Percentiles rank a stretch among this genome's conserved stretches.
phyloP scores from a whole-genome alignment of 805 yeast genomes.

The Wickerhamomyces kurtzmanii region DNA sequence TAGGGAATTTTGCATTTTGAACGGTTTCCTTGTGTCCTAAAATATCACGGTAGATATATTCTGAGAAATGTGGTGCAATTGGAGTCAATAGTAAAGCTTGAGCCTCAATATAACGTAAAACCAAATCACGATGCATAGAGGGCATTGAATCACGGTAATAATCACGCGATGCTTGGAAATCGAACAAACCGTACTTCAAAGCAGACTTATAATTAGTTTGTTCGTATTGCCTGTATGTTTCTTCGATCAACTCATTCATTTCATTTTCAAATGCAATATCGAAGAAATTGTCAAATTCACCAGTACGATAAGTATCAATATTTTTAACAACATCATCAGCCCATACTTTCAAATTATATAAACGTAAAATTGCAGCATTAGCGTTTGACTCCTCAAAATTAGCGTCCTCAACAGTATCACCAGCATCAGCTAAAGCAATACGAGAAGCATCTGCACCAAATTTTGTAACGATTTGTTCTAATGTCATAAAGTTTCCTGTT shows the following conservation, averaged over 20 bases:
- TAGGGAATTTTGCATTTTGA: conserved; percentile 75
- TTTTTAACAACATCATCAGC: conserved; percentile 63
- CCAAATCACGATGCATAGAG: conserved; percentile 77
- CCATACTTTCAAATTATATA: conserved; percentile 92
- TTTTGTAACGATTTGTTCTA: conserved; percentile 74
- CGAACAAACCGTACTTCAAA: conserved; percentile 84
- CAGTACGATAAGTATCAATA: conserved; percentile 43
- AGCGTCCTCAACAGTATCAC: conserved; percentile 96
- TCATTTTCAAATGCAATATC: conserved; percentile 91
- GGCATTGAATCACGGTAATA: conserved; percentile 76
- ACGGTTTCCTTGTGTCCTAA: conserved; percentile 57
- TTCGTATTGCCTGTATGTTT: conserved; percentile 61
- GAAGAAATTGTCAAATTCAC: conserved; percentile 50
- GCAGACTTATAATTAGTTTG: conserved; percentile 80
- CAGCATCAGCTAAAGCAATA: conserved; percentile 97
- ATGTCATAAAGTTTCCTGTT: conserved; percentile 93
- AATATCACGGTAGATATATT: conserved; percentile 78
- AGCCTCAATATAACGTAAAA: conserved; percentile 71
- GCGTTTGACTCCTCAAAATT: conserved; percentile 95
- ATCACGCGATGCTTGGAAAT: conserved; percentile 91
- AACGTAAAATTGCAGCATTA: conserved; percentile 92
- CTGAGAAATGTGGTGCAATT: conserved; percentile 93
- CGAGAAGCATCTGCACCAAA: conserved; percentile 97
- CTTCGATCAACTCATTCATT: conserved; percentile 73
- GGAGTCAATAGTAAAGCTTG: conserved; percentile 86